Base-by-base conservation (phyloP, 257 asterid species). In the Haberlea rhodopensis region DNA sequence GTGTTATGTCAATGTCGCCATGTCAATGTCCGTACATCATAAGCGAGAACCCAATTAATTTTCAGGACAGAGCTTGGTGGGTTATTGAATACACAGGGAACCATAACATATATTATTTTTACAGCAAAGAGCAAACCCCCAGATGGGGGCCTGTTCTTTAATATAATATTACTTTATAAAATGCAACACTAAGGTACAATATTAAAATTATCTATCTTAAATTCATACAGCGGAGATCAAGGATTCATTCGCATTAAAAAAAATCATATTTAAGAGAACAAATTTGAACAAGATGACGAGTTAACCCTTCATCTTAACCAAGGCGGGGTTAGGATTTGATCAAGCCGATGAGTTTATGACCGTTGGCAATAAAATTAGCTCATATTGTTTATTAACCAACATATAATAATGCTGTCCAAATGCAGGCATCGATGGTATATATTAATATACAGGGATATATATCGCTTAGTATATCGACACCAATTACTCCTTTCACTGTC, bases 331-430 rank as follows among this genome's bases (percentile, higher is more conserved):
- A 37, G 60, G 34, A 20, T 22, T 15, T 59, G 58, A 69, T 8
- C 70, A 49, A 3, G 46, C 40, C 25, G 54, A 53, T 19, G 20
- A 71, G 73, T 75, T 71, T 62, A 60, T 53, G 81, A 79, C 84
- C 81, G 79, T 76, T 79, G 68, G 77, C 31, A 28, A 27, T 19
- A 52, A 25, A 16, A 15, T 43, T 16, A 15, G 51, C 20, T 4
- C 8, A 43, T 43, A 16, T 3, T 40, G 32, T 32, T 27, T 53
- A 53, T 78, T 56, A 57, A 49, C 31, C 23, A 56, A 19, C 37
- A 71, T 61, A 19, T 26, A 62, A 46, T 62, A 58, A 64, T 58
- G 59, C 34, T 63, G 68, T 60, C 67, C 62, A 51, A 71, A 67
- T 71, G 53, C 72, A 60, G 71, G 54, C 71, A 71, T 58, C 27